Percentiles rank a stretch among this genome's conserved stretches.
These are phyloP conservation scores for Fusarium proliferatum DNA, from an alignment of 2,329 filamentous ascomycete genomes.

Conservation along the genomic window DNA sequence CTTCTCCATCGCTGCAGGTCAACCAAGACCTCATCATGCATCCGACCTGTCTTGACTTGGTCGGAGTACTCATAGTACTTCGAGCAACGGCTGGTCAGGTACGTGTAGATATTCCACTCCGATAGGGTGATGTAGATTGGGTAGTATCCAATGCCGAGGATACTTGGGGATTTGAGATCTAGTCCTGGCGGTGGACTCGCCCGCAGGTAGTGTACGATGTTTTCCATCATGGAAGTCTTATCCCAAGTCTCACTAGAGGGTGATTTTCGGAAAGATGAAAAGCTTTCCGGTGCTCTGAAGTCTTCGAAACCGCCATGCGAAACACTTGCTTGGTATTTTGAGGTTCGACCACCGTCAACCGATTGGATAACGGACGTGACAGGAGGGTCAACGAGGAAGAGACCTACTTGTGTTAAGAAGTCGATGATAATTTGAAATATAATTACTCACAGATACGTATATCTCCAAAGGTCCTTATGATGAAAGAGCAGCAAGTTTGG, in stretches of 20 bases:
- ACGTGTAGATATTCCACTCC: neutral
- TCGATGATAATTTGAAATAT: neutral
- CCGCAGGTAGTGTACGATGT: accelerated
- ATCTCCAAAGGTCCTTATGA: accelerated
- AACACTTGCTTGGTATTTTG: neutral
- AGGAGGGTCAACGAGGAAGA: accelerated
- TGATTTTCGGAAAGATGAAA: accelerated
- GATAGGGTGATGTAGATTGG: neutral
- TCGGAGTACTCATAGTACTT: neutral
- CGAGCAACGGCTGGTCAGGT: accelerated
- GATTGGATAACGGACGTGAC: accelerated
- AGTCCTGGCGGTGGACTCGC: accelerated
- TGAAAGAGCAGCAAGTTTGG: neutral
- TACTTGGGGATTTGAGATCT: accelerated
- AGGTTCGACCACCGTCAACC: accelerated
- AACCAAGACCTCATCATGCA: neutral
- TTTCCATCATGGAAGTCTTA: neutral
- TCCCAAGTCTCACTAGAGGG: accelerated
- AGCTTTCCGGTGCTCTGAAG: neutral
- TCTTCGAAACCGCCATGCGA: neutral
- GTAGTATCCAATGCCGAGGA: neutral
- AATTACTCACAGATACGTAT: neutral
- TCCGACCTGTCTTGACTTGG: accelerated
- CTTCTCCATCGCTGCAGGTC: neutral
- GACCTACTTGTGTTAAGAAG: accelerated